Percentiles rank a stretch among this genome's conserved stretches.
Evolutionary conservation across 1,139 yeast genomes (phyloP).

Genomic region (Kodamaea derodonti): DNA sequence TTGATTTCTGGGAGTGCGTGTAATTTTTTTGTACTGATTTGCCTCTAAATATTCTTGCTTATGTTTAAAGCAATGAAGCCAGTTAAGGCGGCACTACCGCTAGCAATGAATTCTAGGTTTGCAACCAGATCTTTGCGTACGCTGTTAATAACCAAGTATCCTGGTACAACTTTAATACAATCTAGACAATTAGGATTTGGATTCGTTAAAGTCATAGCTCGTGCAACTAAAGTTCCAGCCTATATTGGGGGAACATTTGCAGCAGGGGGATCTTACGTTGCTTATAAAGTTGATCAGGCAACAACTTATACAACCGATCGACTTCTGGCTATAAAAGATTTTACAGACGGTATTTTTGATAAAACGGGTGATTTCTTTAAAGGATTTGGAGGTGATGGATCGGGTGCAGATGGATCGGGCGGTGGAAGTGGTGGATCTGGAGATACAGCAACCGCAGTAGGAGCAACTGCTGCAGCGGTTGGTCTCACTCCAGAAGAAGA

Average conservation of each 20-base stretch:
- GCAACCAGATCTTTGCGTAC: constrained; percentile 1
- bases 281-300: constrained; percentile 89
- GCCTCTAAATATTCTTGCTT: not conserved
- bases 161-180: not conserved
- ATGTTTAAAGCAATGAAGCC: constrained; percentile 1
- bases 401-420: constrained; percentile 16
- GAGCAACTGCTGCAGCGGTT: constrained; percentile 47
- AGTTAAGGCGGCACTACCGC: constrained; percentile 1
- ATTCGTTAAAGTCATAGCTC: constrained; percentile 46
- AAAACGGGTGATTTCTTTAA: constrained; percentile 43
- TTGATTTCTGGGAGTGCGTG: not conserved
- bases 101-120: not conserved
- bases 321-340: constrained; percentile 56
- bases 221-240: constrained; percentile 61
- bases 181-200: constrained; percentile 26
- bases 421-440: constrained; percentile 27
- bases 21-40: constrained; percentile 1
- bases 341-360: constrained; percentile 45
- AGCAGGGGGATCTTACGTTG: constrained; percentile 90
- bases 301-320: constrained; percentile 66
- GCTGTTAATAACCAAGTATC: not conserved
- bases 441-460: constrained; percentile 38
- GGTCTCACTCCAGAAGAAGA: constrained; percentile 34
- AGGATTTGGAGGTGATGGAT: constrained; percentile 13
- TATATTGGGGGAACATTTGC: constrained; percentile 88